Percentiles rank a stretch among this genome's conserved stretches.
Conservation (phyloP, 2,329 filamentous ascomycete species). For the Zymoseptoria tritici region DNA sequence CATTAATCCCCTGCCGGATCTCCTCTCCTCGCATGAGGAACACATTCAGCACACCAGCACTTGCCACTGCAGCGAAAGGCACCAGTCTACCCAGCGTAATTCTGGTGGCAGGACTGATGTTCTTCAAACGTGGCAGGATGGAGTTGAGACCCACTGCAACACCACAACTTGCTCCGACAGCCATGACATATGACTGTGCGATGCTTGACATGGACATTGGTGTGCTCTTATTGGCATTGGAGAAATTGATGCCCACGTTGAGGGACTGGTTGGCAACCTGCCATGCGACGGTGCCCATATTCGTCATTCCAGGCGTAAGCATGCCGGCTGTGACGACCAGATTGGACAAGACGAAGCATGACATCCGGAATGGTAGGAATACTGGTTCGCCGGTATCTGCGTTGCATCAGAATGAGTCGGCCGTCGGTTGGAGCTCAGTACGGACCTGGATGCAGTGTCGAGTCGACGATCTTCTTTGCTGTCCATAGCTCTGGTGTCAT, state of each 20-base stretch:
- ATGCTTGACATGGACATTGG: conserved; percentile 75
- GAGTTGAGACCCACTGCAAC: conserved; percentile 90
- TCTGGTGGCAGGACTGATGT: conserved; percentile 65
- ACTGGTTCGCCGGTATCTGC: conserved; percentile 87
- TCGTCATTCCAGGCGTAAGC: conserved; percentile 84
- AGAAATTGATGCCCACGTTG: conserved; percentile 95
- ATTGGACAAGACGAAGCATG: conserved; percentile 87
- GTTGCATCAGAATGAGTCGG: neutral
- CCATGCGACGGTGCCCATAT: conserved; percentile 81
- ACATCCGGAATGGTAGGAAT: conserved; percentile 95
- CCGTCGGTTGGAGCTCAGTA: neutral
- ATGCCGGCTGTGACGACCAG: conserved; percentile 92
- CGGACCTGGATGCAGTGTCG: conserved; percentile 87
- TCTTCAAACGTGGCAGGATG: conserved; percentile 74
- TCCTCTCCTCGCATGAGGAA: conserved; percentile 97
- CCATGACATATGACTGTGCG: conserved; percentile 81
- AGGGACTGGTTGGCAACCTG: conserved; percentile 95
- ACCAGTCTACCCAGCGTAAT: conserved; percentile 78
- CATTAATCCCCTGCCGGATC: conserved; percentile 85
- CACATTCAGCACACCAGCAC: conserved; percentile 85
- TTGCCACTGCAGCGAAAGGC: conserved; percentile 90
- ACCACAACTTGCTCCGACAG: conserved; percentile 86
- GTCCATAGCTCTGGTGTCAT: conserved; percentile 92
- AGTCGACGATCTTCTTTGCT: conserved; percentile 95
- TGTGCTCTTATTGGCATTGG: conserved; percentile 96